Percentiles rank a stretch among this genome's conserved stretches.
phyloP scores from a whole-genome alignment of 306 rosid genomes.

The Mimosa bimucronata region DNA sequence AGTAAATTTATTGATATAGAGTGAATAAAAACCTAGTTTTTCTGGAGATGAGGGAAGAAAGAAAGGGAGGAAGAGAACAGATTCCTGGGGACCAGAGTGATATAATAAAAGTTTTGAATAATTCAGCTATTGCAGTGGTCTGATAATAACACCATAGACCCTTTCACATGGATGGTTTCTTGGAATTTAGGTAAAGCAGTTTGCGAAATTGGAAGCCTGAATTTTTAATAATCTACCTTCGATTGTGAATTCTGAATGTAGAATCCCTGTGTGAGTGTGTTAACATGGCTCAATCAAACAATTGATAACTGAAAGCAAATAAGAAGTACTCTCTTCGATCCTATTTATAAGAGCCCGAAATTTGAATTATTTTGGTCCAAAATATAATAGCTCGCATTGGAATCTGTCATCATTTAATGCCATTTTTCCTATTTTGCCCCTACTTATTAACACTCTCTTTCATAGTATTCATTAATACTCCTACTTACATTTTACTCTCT shows the following conservation, averaged over 20 bases:
- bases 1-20: background rate
- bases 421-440: no score
- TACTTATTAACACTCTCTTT: no score
- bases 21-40: background rate
- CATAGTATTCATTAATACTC: no score
- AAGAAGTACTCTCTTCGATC: no score
- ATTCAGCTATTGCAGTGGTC: background rate
- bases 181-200: background rate
- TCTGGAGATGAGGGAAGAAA: background rate
- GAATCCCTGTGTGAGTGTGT: background rate
- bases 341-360: no score
- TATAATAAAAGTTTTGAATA: background rate
- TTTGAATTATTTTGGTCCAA: no score
- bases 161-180: background rate
- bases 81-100: background rate
- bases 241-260: slow-evolving; percentile 10
- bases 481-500: no score
- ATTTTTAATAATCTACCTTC: background rate
- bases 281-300: background rate
- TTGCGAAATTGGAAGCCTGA: background rate
- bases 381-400: no score
- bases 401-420: no score
- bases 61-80: background rate
- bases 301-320: no score
- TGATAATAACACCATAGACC: background rate